Base-by-base conservation (phyloP, 805 yeast genomes). In the Candida andamanensis region DNA sequence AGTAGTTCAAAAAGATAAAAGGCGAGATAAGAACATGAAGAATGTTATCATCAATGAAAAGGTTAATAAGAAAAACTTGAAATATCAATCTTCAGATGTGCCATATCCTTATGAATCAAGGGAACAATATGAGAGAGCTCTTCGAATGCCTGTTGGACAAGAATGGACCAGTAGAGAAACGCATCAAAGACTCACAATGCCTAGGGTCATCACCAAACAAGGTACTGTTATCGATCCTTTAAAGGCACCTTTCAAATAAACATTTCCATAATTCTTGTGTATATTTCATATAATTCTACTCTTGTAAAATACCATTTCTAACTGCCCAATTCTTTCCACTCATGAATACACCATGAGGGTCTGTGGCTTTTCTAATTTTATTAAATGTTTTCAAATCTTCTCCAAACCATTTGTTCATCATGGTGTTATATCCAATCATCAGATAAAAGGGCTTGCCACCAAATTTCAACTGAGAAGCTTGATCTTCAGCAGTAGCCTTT, bases 101-200 rank as follows among this genome's bases (percentile, higher is more conserved):
- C 97, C 97, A 17, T 90, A 80, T 73, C 97, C 97, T 38, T 92
- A 72, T 56, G 97, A 92, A 62, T 81, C 80, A 39, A 73, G 80
- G 54, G 97, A 87, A 54, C 97, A 92, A 60, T 92, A 92, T 57
- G 98, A 92, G 59, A 76, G 95, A 52, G 78, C 95, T 4, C 67
- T 92, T 50, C 75, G 95, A 52, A 81, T 86, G 86, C 97, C 97
- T n/a, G 67, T 92, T 39, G 97, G 97, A 16, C 94, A 85, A 57
- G 95, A 92, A 60, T 92, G 97, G 97, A 79, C 90, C 6, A 76
- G 95, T 5, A 78, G 85, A 52, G 81, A 78, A 33, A 78, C 95
- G 3, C 92, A 84, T 64, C 95, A 87, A 64, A 77, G 77, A 52
- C 65, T 85, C 45, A 85, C 92, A 30, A 87, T 84, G 77, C 97